Percentiles rank a stretch among this genome's conserved stretches.
phyloP scores from a whole-genome alignment of 116 monocot species.

The Thalassia testudinum region DNA sequence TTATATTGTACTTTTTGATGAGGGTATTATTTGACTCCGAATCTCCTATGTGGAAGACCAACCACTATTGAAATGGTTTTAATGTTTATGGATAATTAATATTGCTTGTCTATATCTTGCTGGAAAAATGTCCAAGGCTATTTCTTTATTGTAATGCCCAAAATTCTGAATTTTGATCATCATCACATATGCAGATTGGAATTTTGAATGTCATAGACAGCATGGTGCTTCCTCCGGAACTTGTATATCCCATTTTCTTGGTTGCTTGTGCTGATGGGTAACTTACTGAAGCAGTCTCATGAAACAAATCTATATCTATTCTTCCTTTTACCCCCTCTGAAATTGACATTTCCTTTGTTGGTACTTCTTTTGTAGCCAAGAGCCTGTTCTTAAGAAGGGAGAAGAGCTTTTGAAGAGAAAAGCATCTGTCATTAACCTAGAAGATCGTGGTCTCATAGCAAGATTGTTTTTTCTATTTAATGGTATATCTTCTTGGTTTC shows the following conservation, averaged over 20 bases:
- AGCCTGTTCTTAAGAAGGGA: conserved; percentile 64
- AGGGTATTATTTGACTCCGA: too few species aligned
- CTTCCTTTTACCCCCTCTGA: background rate
- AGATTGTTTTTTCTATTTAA: conserved; percentile 79
- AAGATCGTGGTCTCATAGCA: conserved; percentile 52
- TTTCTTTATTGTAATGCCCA: too few species aligned
- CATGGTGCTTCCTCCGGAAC: conserved; percentile 52
- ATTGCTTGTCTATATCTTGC: too few species aligned
- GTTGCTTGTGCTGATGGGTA: conserved; percentile 80
- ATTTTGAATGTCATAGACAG: conserved; percentile 81
- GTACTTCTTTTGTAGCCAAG: conserved; percentile 45
- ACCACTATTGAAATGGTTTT: too few species aligned
- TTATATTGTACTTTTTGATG: too few species aligned
- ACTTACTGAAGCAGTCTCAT: too few species aligned
- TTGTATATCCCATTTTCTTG: conserved; percentile 73
- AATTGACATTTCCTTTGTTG: background rate
- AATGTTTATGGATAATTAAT: too few species aligned
- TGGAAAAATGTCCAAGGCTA: too few species aligned
- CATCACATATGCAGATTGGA: conserved; percentile 40
- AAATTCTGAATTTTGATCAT: background rate
- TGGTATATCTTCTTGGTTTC: conserved; percentile 28
- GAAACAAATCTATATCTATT: too few species aligned
- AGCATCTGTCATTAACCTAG: conserved; percentile 49
- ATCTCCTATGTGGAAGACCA: too few species aligned
- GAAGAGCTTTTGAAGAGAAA: conserved; percentile 67